Evolutionary conservation across 495 filamentous ascomycete genomes (phyloP).

Genomic region (Neurospora africana): DNA sequence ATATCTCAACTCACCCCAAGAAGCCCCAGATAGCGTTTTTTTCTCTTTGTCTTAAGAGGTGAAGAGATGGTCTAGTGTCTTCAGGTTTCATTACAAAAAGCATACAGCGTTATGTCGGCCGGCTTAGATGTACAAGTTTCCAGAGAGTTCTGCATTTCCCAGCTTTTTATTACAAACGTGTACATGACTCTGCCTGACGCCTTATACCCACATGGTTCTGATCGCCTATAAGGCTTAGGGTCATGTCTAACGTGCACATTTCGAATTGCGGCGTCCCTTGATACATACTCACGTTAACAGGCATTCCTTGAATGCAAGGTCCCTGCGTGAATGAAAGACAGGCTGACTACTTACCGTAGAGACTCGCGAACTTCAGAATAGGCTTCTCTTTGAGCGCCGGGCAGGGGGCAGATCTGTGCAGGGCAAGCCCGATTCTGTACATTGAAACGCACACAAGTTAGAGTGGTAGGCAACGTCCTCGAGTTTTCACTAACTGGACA

Average conservation of each 20-base stretch:
- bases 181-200: neutral
- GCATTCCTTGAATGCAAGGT: neutral
- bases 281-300: neutral
- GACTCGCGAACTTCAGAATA: too few species aligned
- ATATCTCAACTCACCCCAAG: neutral
- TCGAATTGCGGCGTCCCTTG: neutral
- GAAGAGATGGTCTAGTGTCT: neutral
- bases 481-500: too few species aligned
- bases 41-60: neutral
- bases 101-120: neutral
- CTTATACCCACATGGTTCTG: neutral
- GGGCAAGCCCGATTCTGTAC: too few species aligned
- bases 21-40: neutral
- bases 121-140: neutral
- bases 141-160: neutral
- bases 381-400: too few species aligned
- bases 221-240: neutral
- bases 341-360: neutral
- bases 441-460: too few species aligned
- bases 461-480: too few species aligned
- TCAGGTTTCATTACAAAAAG: neutral
- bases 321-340: neutral
- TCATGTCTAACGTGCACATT: neutral
- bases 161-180: neutral
- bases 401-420: too few species aligned